Evolutionary conservation across 371 early-diverging fungal genomes (phyloP), one percentile per base, ranked within the genome.

Genomic region (Mortierella sp.): DNA sequence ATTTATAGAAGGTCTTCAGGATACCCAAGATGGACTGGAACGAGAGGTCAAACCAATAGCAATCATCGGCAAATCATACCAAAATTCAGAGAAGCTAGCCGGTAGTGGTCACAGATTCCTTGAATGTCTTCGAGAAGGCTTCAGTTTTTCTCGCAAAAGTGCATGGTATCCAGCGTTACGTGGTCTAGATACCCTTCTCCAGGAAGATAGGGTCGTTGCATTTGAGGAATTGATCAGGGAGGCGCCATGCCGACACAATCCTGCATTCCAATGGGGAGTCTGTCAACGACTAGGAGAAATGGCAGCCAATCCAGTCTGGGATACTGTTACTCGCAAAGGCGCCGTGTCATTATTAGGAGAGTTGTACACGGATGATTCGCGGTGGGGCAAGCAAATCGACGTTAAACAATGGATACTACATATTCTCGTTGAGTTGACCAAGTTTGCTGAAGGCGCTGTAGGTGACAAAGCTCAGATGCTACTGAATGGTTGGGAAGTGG

Each of bases 251-350:
- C 69, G 63, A 13, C 63, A 32, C 32, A 36, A 24, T 28, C 8
- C 32, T 10, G 69, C 50, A 15, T 69, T 69, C 38, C 69, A 69
- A 33, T 63, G 62, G 63, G 69, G 69, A 41, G 55, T 69, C n/a
- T 63, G 63, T 38, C 69, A 63, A 40, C 63, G 61, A 16, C 32
- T 69, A 19, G 63, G 63, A 13, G 32, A 63, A 10, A 6, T 69
- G 16, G 63, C 69, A 19, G 43, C 36, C 24, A 40, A 63, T 69
- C 28, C 55, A 6, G 16, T 19, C 4, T 63, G 69, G 69, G 69
- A 69, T 21, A 41, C 8, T 5, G 45, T 32, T 13, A 33, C 55
- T 22, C 69, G 69, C 15, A 13, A 53, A 15, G 22, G 41, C 19
- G 69, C 69, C 9, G n/a, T 69, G 0, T 41, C 48, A 24, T 63